Percentiles rank a stretch among this genome's conserved stretches.
Evolutionary conservation across 1,139 yeast genomes (phyloP).

Genomic region (Pichia sp.): DNA sequence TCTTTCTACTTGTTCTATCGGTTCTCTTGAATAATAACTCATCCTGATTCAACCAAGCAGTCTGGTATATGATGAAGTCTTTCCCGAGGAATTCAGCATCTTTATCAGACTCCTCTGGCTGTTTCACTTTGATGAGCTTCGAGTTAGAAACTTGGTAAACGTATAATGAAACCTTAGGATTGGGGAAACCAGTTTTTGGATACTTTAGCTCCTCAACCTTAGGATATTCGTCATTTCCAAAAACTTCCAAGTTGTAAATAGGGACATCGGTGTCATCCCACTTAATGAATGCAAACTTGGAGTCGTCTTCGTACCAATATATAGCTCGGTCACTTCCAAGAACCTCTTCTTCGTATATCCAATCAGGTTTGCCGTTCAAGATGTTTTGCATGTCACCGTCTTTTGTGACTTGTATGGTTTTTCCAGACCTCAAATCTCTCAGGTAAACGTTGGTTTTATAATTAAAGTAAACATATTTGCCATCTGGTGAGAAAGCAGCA

Average conservation of each 20-base stretch:
- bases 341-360: constrained; percentile 97
- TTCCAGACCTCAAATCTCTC: constrained; percentile 22
- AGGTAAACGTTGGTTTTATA: constrained; percentile 60
- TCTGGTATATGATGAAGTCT: constrained; percentile 66
- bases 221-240: constrained; percentile 55
- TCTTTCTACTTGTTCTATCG: constrained; percentile 63
- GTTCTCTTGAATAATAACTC: constrained; percentile 60
- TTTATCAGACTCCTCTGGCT: constrained; percentile 25
- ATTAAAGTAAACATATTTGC: constrained; percentile 64
- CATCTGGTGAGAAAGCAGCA: constrained; percentile 75
- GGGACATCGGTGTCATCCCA: constrained; percentile 72
- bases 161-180: constrained; percentile 57
- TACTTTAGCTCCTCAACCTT: constrained; percentile 56
- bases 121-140: constrained; percentile 20
- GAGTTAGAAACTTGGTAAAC: constrained; percentile 38
- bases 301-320: constrained; percentile 87
- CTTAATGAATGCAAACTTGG: constrained; percentile 57
- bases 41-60: constrained; percentile 59
- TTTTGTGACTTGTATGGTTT: constrained; percentile 51
- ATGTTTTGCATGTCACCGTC: constrained; percentile 59
- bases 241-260: constrained; percentile 61
- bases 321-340: constrained; percentile 57
- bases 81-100: constrained; percentile 33
- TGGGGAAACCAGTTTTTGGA: constrained; percentile 82
- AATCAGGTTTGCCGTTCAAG: constrained; percentile 88